These are phyloP conservation scores for Verruconis gallopava DNA, from an alignment of 2,329 filamentous ascomycete species.

Conservation along the genomic window DNA sequence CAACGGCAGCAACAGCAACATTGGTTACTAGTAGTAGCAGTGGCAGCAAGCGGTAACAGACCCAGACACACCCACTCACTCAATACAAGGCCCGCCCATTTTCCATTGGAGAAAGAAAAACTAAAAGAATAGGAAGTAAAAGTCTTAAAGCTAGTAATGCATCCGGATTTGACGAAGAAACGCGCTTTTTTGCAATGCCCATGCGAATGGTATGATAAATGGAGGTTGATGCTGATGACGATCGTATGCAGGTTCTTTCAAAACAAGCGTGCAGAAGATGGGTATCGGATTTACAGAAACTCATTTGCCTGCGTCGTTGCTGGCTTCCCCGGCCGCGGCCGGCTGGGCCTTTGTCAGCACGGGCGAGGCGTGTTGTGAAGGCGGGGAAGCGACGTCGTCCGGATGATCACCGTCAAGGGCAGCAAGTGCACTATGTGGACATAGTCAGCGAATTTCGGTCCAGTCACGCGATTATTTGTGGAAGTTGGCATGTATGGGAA, in stretches of 20 bases:
- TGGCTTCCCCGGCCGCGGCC: slow-evolving; percentile 6
- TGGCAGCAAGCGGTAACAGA: too few species aligned
- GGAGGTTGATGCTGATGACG: too few species aligned
- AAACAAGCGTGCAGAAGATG: too few species aligned
- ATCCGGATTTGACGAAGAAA: background rate
- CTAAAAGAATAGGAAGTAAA: background rate
- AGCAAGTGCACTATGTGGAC: slow-evolving; percentile 39
- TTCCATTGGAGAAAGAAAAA: background rate
- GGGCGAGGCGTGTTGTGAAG: slow-evolving; percentile 54
- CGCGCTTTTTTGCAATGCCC: background rate
- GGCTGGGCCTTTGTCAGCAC: slow-evolving; percentile 42
- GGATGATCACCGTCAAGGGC: slow-evolving; percentile 45
- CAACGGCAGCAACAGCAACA: too few species aligned
- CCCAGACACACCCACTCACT: too few species aligned
- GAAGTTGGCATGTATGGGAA: background rate
- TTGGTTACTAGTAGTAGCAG: too few species aligned
- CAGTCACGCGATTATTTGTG: background rate
- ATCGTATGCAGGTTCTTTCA: too few species aligned
- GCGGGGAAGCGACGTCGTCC: slow-evolving; percentile 49
- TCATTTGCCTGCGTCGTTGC: background rate
- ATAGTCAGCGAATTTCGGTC: slow-evolving; percentile 20
- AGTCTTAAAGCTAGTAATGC: background rate
- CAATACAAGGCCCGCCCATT: too few species aligned
- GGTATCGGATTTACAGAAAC: background rate
- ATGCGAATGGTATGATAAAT: background rate